Evolutionary conservation across 345 rosid genomes (phyloP), one percentile per base, ranked within the genome.

Genomic region (Populus ilicifolia): DNA sequence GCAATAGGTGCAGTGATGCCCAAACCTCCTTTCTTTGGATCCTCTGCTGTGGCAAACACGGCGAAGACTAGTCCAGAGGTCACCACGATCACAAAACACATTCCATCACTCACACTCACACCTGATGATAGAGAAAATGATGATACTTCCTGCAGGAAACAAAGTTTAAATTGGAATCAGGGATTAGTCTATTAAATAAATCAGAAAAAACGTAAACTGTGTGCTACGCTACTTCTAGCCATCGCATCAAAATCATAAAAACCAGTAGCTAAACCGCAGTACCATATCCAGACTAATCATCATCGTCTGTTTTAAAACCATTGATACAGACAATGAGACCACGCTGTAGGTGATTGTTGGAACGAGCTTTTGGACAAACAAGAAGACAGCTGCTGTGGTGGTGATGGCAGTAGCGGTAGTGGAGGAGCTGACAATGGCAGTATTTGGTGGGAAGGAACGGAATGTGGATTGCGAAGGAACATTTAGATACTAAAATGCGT

Each of bases 1-100:
- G 85, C 83, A 4, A 85, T 67, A 23, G 83, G 85, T 4, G 85
- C 85, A 38, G 82, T 52, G 0, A 56, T 75, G 29, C 87, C 85
- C 12, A 75, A 5, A 2, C 75, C 67, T 9, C 76, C 80, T 23
- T 72, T 78, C 67, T 66, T 72, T 25, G 80, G 76, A 52, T 78
- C 76, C 20, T 72, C 67, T 12, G 80, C 72, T 25, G 80, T 78
- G 66, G 76, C 80, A 36, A 71, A 78, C 20, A 78, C 76, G 0
- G 80, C 71, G 72, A 65, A 78, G 39, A 78, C 72, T 0, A 78
- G 80, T 5, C 72, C 80, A 21, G 72, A 72, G 8, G 80, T 66
- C 80, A 72, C 72, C 67, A 78, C 80, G 38, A 78, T 72, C 36
- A 33, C 36, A 33, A 33, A 33, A 33, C 36, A 33, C 36, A 33